These are phyloP conservation scores for Boletus rubropictus DNA, from an alignment of 768 basidiomycete species.

Conservation along the genomic window DNA sequence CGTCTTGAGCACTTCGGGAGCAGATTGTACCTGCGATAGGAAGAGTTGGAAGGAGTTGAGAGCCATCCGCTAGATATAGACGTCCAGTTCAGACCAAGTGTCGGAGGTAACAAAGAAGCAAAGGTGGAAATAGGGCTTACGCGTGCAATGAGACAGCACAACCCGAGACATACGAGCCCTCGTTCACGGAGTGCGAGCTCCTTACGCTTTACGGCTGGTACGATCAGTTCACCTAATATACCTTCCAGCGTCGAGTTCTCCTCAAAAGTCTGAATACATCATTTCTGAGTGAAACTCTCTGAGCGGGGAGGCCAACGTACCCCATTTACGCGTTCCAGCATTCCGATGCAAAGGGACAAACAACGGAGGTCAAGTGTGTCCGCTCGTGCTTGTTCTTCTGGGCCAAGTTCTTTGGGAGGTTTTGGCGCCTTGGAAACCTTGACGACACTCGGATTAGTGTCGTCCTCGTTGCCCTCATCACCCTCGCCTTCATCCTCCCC, in stretches of 20 bases:
- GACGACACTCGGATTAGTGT: neutral
- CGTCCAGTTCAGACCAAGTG: neutral
- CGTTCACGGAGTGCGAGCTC: conserved; percentile 62
- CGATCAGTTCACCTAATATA: conserved; percentile 71
- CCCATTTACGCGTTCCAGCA: conserved; percentile 82
- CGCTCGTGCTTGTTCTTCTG: conserved; percentile 52
- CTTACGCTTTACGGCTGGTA: conserved; percentile 86
- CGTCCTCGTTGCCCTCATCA: conserved; percentile 2
- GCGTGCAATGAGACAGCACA: conserved; percentile 72
- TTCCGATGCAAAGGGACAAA: conserved; percentile 68
- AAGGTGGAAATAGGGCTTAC: conserved; percentile 3
- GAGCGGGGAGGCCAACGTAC: conserved; percentile 38
- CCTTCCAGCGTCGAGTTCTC: conserved; percentile 71
- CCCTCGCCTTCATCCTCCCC: conserved; percentile 29
- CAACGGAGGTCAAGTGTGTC: conserved; percentile 72
- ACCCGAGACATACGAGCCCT: conserved; percentile 62
- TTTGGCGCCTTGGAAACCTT: conserved; percentile 17
- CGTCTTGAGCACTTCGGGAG: conserved; percentile 60
- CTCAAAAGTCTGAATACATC: conserved; percentile 41
- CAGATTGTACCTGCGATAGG: conserved; percentile 60
- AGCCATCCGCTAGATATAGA: conserved; percentile 24
- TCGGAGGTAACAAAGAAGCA: no score
- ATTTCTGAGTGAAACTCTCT: neutral
- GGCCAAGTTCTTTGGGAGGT: conserved; percentile 39
- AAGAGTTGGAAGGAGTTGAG: conserved; percentile 72